A percentile compares a stretch with the other conserved stretches of the same genome.
phyloP scores from a whole-genome alignment of 345 rosid genomes.

The Reutealis trisperma region DNA sequence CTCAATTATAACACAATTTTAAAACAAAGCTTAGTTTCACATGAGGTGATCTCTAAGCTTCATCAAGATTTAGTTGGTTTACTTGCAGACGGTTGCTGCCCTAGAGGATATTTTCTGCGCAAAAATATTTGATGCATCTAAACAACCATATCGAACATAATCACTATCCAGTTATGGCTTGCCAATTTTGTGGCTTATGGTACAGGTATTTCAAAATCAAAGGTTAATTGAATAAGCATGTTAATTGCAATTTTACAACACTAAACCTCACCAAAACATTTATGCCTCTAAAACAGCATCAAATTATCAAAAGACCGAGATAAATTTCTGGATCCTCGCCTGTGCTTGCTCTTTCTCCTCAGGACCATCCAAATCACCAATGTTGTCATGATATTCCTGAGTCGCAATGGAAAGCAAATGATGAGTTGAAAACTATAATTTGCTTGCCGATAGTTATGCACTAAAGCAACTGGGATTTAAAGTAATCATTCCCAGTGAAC shows the following conservation, averaged over 20 bases:
- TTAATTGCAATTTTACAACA: not conserved
- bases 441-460: not conserved
- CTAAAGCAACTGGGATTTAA: not conserved
- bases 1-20: no score
- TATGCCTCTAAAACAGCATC: constrained; percentile 1
- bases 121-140: not conserved
- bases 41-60: no score
- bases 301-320: constrained; percentile 55
- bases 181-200: not conserved
- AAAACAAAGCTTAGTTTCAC: no score
- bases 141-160: not conserved
- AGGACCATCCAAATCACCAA: constrained; percentile 90
- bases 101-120: not conserved
- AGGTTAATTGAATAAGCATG: not conserved
- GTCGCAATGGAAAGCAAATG: not conserved
- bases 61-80: no score
- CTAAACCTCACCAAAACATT: not conserved
- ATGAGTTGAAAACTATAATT: no score
- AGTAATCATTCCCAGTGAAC: not conserved
- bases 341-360: constrained; percentile 92
- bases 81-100: not conserved
- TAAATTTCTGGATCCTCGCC: constrained; percentile 67
- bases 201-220: not conserved
- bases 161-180: not conserved
- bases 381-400: constrained; percentile 87